A percentile compares a stretch with the other conserved stretches of the same genome.
phyloP scores from a whole-genome alignment of 306 rosid species.

The Sphenostylis stenocarpa region DNA sequence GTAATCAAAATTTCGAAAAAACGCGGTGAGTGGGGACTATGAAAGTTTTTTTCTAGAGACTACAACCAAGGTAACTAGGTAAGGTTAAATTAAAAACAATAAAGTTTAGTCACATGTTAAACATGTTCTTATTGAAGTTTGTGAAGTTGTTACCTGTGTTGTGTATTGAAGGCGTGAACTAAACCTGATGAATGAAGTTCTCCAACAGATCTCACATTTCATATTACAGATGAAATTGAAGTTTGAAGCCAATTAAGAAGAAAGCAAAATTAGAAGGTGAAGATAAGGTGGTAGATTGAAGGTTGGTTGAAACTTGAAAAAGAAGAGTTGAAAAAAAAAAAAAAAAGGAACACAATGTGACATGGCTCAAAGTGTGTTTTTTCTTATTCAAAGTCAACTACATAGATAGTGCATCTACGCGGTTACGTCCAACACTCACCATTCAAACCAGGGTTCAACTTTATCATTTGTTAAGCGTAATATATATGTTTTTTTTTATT shows the following conservation, averaged over 20 bases:
- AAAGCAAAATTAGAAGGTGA: not conserved
- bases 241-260: not conserved
- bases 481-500: too few relatives aligned
- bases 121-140: not conserved
- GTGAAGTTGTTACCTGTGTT: not conserved
- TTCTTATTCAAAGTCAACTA: not conserved
- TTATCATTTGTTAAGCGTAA: too few relatives aligned
- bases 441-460: not conserved
- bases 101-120: not conserved
- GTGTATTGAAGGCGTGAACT: not conserved
- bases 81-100: too few relatives aligned
- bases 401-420: conserved; percentile 20
- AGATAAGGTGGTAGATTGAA: not conserved
- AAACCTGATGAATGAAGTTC: not conserved
- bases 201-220: not conserved
- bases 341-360: not conserved
- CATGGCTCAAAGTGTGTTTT: not conserved
- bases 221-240: not conserved
- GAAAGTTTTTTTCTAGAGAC: not conserved
- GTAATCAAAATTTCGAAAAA: not conserved
- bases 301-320: not conserved
- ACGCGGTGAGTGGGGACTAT: not conserved
- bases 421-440: too few relatives aligned
- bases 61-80: too few relatives aligned
- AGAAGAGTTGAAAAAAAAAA: not conserved